phyloP scores from a whole-genome alignment of 371 early-diverging fungal species.

The Batkoa obscura region DNA sequence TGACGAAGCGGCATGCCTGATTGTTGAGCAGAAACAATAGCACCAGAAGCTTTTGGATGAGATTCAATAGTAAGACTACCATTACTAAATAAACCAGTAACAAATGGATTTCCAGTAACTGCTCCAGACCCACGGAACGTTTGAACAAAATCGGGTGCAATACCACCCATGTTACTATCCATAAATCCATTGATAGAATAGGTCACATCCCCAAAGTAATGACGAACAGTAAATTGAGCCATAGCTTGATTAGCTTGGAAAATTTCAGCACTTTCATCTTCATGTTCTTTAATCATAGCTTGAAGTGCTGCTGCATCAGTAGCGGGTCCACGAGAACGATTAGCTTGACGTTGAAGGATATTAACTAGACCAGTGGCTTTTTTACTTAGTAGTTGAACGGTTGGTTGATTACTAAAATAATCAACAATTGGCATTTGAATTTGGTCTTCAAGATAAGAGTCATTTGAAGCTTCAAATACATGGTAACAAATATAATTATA shows the following conservation, averaged over 20 bases:
- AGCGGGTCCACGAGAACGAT: constrained; percentile 12
- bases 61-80: constrained; percentile 58
- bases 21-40: constrained; percentile 47
- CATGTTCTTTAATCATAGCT: constrained; percentile 10
- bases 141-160: constrained; percentile 67
- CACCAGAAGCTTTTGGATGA: constrained; percentile 50
- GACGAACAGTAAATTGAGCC: constrained; percentile 33
- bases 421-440: constrained; percentile 23
- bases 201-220: constrained; percentile 47
- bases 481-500: constrained; percentile 33
- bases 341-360: constrained; percentile 27
- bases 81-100: constrained; percentile 61
- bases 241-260: constrained; percentile 20
- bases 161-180: constrained; percentile 44
- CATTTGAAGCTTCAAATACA: constrained; percentile 14
- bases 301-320: constrained; percentile 15
- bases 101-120: constrained; percentile 50
- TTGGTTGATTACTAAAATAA: constrained; percentile 35
- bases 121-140: constrained; percentile 31
- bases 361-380: constrained; percentile 30
- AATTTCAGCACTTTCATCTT: constrained; percentile 16
- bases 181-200: constrained; percentile 58
- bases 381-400: constrained; percentile 32
- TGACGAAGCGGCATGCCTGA: constrained; percentile 26
- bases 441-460: constrained; percentile 7